A percentile compares a stretch with the other conserved stretches of the same genome.
These are phyloP conservation scores for Saccharomycopsis fermentans DNA, from an alignment of 805 yeast genomes.

Conservation along the genomic window DNA sequence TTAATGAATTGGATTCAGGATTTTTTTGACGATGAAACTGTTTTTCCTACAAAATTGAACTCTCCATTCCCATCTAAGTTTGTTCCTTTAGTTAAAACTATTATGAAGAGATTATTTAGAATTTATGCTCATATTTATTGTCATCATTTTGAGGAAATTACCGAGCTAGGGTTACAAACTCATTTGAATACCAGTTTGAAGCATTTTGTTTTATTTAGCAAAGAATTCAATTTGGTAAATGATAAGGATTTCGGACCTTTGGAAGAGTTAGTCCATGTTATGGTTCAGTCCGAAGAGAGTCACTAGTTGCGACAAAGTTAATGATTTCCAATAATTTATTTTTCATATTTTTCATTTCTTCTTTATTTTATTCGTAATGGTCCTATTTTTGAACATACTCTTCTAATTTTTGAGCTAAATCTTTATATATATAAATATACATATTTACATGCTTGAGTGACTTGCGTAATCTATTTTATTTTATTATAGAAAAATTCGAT, in stretches of 20 bases:
- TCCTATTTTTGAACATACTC: neutral
- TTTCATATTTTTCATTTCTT: neutral
- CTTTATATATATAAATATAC: too few species aligned
- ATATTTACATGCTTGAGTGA: too few species aligned
- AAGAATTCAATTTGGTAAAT: conserved; percentile 70
- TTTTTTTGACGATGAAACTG: conserved; percentile 80
- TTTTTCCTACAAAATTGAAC: conserved; percentile 83
- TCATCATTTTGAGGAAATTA: conserved; percentile 92
- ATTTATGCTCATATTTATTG: conserved; percentile 97
- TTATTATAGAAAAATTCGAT: neutral
- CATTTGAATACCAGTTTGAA: conserved; percentile 90
- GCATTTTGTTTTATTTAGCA: conserved; percentile 82
- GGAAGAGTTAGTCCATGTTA: conserved; percentile 65
- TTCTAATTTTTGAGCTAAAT: too few species aligned
- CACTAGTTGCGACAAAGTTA: neutral
- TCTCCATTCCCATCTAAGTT: conserved; percentile 89
- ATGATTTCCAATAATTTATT: neutral
- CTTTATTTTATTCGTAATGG: neutral
- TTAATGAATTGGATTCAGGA: conserved; percentile 93
- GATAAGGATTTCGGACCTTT: conserved; percentile 87
- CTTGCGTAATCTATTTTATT: too few species aligned
- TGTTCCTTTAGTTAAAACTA: conserved; percentile 67
- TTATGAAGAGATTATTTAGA: conserved; percentile 83
- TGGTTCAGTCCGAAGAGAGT: conserved; percentile 35
- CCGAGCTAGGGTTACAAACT: conserved; percentile 85